Evolutionary conservation across 2,329 filamentous ascomycete species (phyloP).

Genomic region (Fusarium temperatum): DNA sequence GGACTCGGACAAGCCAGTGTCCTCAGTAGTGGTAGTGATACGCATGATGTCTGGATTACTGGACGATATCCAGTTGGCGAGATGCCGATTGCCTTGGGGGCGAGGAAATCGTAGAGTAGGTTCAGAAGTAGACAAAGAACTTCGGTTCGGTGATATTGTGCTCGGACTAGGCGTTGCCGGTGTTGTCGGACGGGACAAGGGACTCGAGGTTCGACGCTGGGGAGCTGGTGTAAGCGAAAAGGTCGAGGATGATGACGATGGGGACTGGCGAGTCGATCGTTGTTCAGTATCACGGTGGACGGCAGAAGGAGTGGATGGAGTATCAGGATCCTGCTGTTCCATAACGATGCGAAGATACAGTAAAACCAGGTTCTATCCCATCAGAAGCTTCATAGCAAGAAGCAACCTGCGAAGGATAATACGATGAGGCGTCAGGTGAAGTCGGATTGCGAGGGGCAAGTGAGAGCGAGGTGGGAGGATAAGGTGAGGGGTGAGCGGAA

Average conservation of each 20-base stretch:
- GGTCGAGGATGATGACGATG: constrained; percentile 32
- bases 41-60: constrained; percentile 67
- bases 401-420: constrained; percentile 33
- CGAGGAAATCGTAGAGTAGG: constrained; percentile 65
- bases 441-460: constrained; percentile 39
- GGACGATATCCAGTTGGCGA: constrained; percentile 68
- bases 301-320: constrained; percentile 42
- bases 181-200: constrained; percentile 26
- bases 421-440: constrained; percentile 33
- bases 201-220: constrained; percentile 29
- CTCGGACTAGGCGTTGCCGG: constrained; percentile 18
- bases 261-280: constrained; percentile 36
- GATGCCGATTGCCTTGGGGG: constrained; percentile 62
- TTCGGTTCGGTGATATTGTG: constrained; percentile 9
- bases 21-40: constrained; percentile 54
- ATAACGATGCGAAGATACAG: constrained; percentile 56
- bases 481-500: constrained; percentile 41
- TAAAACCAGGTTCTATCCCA: constrained; percentile 42
- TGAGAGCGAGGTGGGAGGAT: constrained; percentile 27
- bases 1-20: constrained; percentile 64
- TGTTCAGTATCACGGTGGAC: constrained; percentile 46
- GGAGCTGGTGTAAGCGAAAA: constrained; percentile 34
- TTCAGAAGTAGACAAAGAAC: constrained; percentile 52
- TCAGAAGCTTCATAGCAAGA: constrained; percentile 39
- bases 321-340: constrained; percentile 56